Evolutionary conservation across 495 filamentous ascomycete species (phyloP).

Genomic region (Neurospora sublineolata): DNA sequence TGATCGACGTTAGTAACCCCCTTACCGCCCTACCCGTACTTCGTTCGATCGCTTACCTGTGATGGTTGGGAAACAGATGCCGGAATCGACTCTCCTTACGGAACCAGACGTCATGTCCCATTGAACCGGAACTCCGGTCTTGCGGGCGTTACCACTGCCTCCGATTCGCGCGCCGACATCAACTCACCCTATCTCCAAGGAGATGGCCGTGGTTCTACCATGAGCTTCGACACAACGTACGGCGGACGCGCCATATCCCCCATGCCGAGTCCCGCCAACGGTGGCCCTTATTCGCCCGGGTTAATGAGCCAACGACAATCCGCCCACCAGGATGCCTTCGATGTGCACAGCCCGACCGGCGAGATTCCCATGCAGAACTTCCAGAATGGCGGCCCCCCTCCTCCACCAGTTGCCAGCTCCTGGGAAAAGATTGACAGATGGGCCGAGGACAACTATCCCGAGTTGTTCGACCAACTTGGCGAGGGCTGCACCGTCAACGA

Average conservation of each 20-base stretch:
- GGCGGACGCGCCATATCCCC: constrained; percentile 28
- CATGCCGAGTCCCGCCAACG: constrained; percentile 50
- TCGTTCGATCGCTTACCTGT: constrained; percentile 23
- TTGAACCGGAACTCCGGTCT: constrained; percentile 57
- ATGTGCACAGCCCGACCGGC: constrained; percentile 51
- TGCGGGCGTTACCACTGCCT: constrained; percentile 67
- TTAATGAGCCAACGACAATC: constrained; percentile 55
- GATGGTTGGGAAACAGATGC: constrained; percentile 50
- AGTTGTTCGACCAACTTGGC: constrained; percentile 84
- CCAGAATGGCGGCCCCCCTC: constrained; percentile 76
- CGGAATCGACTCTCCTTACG: constrained; percentile 74
- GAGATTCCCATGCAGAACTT: constrained; percentile 98
- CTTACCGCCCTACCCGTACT: constrained; percentile 6
- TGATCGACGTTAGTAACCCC: constrained; percentile 42
- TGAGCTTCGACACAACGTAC: constrained; percentile 36
- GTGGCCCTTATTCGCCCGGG: constrained; percentile 77
- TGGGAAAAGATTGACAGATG: constrained; percentile 91
- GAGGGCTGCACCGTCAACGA: constrained; percentile 89
- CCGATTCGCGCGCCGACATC: constrained; percentile 66
- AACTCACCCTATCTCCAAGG: constrained; percentile 66
- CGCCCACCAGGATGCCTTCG: constrained; percentile 44
- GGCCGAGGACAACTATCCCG: constrained; percentile 89
- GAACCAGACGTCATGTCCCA: constrained; percentile 69
- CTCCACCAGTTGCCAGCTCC: constrained; percentile 76
- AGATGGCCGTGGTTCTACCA: constrained; percentile 41